A percentile compares a stretch with the other conserved stretches of the same genome.
Evolutionary conservation across 176 grass and related monocot genomes (phyloP).

Genomic region (Pharus latifolius): DNA sequence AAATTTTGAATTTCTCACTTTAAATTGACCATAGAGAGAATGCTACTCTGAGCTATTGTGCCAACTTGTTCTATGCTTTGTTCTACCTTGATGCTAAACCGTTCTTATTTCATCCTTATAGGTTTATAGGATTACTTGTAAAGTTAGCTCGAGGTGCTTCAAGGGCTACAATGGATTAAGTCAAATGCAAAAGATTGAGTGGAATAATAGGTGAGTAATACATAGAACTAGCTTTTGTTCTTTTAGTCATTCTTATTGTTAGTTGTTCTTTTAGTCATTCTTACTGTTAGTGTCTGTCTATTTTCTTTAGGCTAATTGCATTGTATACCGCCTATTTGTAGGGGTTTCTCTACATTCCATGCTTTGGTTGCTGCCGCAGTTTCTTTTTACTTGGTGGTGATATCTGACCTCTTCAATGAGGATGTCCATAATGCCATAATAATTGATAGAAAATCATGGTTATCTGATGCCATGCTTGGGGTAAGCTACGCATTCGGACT

Average conservation of each 20-base stretch:
- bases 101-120: background rate
- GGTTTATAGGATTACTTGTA: constrained; percentile 44
- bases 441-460: constrained; percentile 46
- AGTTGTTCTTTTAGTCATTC: background rate
- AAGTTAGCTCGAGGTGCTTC: constrained; percentile 32
- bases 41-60: background rate
- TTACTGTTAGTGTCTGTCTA: background rate
- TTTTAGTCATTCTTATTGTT: background rate
- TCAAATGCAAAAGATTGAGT: constrained; percentile 42
- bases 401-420: constrained; percentile 54
- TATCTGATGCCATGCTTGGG: constrained; percentile 52
- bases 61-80: background rate
- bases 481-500: constrained; percentile 24
- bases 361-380: constrained; percentile 38
- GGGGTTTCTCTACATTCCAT: constrained; percentile 74
- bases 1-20: background rate
- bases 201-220: constrained; percentile 52
- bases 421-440: constrained; percentile 19
- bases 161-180: constrained; percentile 41
- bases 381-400: constrained; percentile 54
- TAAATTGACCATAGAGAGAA: background rate
- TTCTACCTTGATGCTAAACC: background rate
- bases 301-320: background rate
- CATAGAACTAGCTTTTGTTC: background rate
- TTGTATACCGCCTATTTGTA: constrained; percentile 9